Evolutionary conservation across 1,284 basidiomycete genomes (phyloP).

Genomic region (Pseudozyma sp.): DNA sequence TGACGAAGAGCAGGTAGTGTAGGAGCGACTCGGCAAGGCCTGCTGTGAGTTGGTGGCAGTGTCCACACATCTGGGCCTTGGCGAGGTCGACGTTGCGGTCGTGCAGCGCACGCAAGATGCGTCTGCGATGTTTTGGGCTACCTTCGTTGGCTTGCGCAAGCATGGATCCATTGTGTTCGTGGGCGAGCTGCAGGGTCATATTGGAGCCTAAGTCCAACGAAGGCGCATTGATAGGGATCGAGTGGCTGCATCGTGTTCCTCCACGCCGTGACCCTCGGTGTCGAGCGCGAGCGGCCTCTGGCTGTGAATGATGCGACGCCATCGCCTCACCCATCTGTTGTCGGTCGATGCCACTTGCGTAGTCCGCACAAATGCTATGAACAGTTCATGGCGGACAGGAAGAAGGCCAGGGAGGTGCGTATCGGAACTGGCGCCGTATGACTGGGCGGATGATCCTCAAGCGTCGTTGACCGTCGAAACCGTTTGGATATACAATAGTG

Average conservation of each 20-base stretch:
- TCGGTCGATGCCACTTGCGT: not conserved
- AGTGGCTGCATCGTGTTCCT: conserved; percentile 35
- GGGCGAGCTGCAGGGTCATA: conserved; percentile 27
- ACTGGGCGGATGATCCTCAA: too few relatives aligned
- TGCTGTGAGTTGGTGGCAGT: conserved; percentile 38
- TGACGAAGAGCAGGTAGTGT: conserved; percentile 49
- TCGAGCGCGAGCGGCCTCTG: not conserved
- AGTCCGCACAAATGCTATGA: not conserved
- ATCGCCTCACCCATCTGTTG: not conserved
- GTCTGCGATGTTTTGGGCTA: conserved; percentile 2
- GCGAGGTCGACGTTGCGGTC: conserved; percentile 9
- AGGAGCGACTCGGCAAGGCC: conserved; percentile 36
- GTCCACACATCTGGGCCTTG: conserved; percentile 43
- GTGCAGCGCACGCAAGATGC: conserved; percentile 13
- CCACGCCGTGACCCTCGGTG: conserved; percentile 6
- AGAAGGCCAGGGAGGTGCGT: not conserved
- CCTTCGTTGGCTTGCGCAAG: conserved; percentile 9
- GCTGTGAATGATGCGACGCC: not conserved
- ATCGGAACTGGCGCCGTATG: too few relatives aligned
- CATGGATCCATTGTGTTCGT: conserved; percentile 30
- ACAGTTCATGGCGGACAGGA: not conserved
- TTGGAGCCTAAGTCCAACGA: conserved; percentile 33
- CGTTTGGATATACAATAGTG: too few relatives aligned
- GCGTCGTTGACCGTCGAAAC: too few relatives aligned
- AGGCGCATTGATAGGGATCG: conserved; percentile 21